Base-by-base conservation (phyloP, 2,329 filamentous ascomycete species). In the Colletotrichum limetticola region DNA sequence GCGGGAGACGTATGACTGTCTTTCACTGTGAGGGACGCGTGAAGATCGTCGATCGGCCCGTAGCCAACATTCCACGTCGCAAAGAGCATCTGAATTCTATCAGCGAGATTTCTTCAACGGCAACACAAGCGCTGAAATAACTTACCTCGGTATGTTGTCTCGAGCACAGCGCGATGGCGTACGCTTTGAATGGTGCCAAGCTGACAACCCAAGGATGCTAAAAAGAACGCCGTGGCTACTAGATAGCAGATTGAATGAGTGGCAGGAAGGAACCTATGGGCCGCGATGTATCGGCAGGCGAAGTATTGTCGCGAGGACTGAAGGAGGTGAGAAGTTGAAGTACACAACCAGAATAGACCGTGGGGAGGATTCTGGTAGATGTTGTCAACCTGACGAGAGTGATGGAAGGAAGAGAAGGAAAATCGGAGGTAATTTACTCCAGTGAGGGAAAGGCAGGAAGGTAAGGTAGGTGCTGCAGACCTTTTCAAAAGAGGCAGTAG, bases 21-120 rank as follows among this genome's bases (percentile, higher is more conserved):
- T 22, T 49, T 35, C 1, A 1, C 32, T 35, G 32, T 35, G 32
- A 49, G 42, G 42, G 42, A 22, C 19, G 4, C 7, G 8, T 49
- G 42, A n/a, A 49, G 7, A n/a, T 32, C 62, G 24, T 65, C 62
- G 19, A 65, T 57, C 14, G 62, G 53, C 30, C 62, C 52, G 52
- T 46, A 57, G 52, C 62, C 62, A 5, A 30, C 32, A 19, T 65
- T 65, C 52, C 52, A 65, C 3, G 32, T 46, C n/a, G 62, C 22
- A 11, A 46, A 35, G 16, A 57, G 35, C 62, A 65, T 65, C 62
- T 65, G 24, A 8, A 4, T 14, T 1, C 5, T 7, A 4, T 65
- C 3, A 65, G 52, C 7, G 1, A 5, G 9, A 46, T 5, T 49
- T 49, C 8, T 0, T 22, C 4, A 9, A 49, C 42, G 19, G 42